A percentile compares a stretch with the other conserved stretches of the same genome.
Conservation (phyloP, 148 eudicot species). For the Amaranthus palmeri region DNA sequence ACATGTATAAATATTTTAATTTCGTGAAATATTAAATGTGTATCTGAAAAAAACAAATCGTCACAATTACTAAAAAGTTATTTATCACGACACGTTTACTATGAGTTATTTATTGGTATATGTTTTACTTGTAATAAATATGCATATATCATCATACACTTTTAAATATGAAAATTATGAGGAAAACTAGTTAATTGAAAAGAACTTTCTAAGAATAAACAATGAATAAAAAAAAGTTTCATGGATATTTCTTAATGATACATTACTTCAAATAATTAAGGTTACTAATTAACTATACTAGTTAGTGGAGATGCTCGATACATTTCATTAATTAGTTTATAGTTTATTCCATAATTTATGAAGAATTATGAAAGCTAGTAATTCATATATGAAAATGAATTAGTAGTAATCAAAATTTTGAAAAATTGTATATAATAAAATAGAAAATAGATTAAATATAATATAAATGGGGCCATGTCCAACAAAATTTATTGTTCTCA, state of each 20-base stretch:
- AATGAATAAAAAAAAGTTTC: neutral
- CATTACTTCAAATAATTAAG: neutral
- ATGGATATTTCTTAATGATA: neutral
- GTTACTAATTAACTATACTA: neutral
- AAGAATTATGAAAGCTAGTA: too few species aligned
- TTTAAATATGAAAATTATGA: neutral
- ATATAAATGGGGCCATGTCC: too few species aligned
- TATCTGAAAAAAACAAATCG: neutral
- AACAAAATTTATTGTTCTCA: too few species aligned
- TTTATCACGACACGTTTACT: constrained; percentile 15
- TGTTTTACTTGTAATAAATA: constrained; percentile 7
- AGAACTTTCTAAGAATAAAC: neutral
- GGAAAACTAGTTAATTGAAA: neutral
- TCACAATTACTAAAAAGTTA: neutral
- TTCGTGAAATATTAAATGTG: constrained; percentile 8
- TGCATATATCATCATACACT: neutral
- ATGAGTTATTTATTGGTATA: neutral
- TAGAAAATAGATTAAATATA: too few species aligned
- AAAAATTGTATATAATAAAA: too few species aligned
- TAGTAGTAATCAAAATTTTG: too few species aligned
- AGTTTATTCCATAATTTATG: too few species aligned
- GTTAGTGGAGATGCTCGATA: too few species aligned
- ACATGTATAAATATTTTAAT: neutral
- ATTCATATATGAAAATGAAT: too few species aligned
- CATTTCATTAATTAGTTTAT: too few species aligned